Evolutionary conservation across 2,329 filamentous ascomycete genomes (phyloP).

Genomic region (Coniochaeta prunicola): DNA sequence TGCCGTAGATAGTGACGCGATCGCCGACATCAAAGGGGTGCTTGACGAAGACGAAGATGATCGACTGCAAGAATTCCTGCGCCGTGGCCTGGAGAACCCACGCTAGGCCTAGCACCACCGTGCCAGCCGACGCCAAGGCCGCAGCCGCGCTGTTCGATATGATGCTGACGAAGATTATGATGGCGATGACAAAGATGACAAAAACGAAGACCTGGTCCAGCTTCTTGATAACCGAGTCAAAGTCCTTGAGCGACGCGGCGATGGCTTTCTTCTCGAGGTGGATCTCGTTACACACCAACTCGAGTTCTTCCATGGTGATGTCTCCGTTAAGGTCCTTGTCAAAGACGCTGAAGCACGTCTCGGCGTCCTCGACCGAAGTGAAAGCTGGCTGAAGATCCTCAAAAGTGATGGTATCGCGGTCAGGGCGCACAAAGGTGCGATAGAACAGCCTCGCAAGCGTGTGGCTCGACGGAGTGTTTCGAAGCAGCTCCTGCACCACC

Average conservation of each 20-base stretch:
- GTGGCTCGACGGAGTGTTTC: slow-evolving; percentile 66
- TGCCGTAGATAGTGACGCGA: slow-evolving; percentile 85
- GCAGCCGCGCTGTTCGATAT: slow-evolving; percentile 87
- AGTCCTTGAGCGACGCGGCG: slow-evolving; percentile 85
- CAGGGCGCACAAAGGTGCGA: slow-evolving; percentile 72
- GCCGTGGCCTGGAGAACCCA: slow-evolving; percentile 92
- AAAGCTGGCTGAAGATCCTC: slow-evolving; percentile 78
- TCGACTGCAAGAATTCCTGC: slow-evolving; percentile 88
- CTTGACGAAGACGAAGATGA: slow-evolving; percentile 95
- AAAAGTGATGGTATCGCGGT: slow-evolving; percentile 65
- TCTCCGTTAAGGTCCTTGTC: slow-evolving; percentile 96
- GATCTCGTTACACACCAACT: slow-evolving; percentile 89
- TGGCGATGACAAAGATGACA: slow-evolving; percentile 70
- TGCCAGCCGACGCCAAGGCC: slow-evolving; percentile 83
- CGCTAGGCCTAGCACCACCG: slow-evolving; percentile 77
- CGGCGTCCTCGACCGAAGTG: slow-evolving; percentile 74
- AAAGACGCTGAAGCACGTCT: slow-evolving; percentile 84
- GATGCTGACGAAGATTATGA: slow-evolving; percentile 83
- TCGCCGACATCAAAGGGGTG: slow-evolving; percentile 96
- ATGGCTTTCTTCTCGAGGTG: slow-evolving; percentile 93
- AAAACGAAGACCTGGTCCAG: slow-evolving; percentile 85
- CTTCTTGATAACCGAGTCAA: slow-evolving; percentile 88
- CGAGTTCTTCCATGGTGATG: slow-evolving; percentile 90
- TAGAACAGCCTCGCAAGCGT: slow-evolving; percentile 83
- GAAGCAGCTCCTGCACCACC: slow-evolving; percentile 72